phyloP scores from a whole-genome alignment of 495 filamentous ascomycete genomes.

The Elasticomyces elasticus region DNA sequence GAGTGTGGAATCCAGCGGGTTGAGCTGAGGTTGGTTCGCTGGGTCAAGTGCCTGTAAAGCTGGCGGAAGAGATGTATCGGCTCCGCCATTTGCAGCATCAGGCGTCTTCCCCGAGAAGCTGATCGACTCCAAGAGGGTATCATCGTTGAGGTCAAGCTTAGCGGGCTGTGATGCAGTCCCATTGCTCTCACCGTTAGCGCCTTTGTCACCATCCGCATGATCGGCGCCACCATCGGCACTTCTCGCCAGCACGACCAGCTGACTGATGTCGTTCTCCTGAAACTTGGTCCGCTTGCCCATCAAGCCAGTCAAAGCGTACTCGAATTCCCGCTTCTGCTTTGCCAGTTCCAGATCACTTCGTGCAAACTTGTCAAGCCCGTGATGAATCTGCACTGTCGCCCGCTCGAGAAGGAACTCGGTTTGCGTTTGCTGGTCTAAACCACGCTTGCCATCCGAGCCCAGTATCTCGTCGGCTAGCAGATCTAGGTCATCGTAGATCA shows the following conservation, averaged over 20 bases:
- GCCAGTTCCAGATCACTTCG: constrained; percentile 58
- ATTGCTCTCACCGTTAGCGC: not conserved
- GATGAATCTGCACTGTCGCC: constrained; percentile 72
- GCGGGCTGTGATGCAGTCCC: constrained; percentile 39
- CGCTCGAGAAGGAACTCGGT: constrained; percentile 68
- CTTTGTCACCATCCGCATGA: not conserved
- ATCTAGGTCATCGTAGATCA: constrained; percentile 45
- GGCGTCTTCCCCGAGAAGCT: constrained; percentile 51
- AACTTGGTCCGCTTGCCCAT: constrained; percentile 88
- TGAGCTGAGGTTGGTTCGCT: constrained; percentile 69
- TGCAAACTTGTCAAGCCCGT: constrained; percentile 71
- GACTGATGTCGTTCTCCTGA: constrained; percentile 79
- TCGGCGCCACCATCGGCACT: constrained; percentile 35
- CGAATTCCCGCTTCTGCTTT: constrained; percentile 52
- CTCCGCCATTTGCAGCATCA: constrained; percentile 27
- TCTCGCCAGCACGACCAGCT: constrained; percentile 83
- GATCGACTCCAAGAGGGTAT: constrained; percentile 83
- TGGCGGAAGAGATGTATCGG: constrained; percentile 49
- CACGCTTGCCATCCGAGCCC: constrained; percentile 19
- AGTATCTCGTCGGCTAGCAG: constrained; percentile 39
- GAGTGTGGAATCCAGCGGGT: constrained; percentile 75
- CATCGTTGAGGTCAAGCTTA: constrained; percentile 72
- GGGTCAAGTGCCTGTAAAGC: constrained; percentile 56
- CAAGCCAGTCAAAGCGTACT: constrained; percentile 75
- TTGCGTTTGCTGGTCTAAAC: constrained; percentile 31